Conservation (phyloP, 2,329 filamentous ascomycete species). For the Diaporthe citriasiana region DNA sequence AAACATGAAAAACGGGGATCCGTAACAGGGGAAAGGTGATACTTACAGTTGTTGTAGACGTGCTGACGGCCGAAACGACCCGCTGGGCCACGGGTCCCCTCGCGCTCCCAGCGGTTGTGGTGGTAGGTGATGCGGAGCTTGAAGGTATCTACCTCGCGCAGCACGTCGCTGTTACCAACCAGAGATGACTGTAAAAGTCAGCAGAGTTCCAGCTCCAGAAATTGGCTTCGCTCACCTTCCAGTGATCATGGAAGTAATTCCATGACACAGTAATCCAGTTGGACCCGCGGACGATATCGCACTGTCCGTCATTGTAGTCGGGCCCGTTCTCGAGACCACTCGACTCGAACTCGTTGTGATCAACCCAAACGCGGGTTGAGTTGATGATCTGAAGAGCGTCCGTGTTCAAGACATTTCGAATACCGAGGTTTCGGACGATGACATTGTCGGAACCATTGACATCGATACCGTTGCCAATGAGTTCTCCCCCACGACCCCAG, state of each 20-base stretch:
- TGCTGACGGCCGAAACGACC: conserved; percentile 8
- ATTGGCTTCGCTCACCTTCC: neutral
- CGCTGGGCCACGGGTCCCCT: conserved; percentile 2
- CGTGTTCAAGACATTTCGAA: neutral
- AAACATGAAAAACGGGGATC: no score
- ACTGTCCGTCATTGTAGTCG: conserved; percentile 15
- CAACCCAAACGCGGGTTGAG: conserved; percentile 9
- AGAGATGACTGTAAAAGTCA: conserved; percentile 6
- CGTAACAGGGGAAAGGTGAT: no score
- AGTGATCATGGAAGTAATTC: conserved; percentile 19
- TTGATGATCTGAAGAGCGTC: conserved; percentile 12
- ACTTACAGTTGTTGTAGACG: conserved; percentile 17
- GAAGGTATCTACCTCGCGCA: conserved; percentile 16
- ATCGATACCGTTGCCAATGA: conserved; percentile 9
- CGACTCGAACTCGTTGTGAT: conserved; percentile 25
- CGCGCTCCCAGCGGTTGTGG: conserved; percentile 15
- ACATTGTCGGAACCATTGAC: conserved; percentile 9
- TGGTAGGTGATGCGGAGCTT: conserved; percentile 21
- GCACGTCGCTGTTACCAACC: conserved; percentile 4
- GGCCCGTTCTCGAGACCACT: neutral
- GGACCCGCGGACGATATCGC: conserved; percentile 17
- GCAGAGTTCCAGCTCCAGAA: no score
- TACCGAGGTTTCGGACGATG: conserved; percentile 16
- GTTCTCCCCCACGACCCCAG: conserved; percentile 10
- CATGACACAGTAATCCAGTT: conserved; percentile 15